Percentiles rank a stretch among this genome's conserved stretches.
phyloP scores from a whole-genome alignment of 148 eudicot species.

The Amaranthus hypochondriacus region DNA sequence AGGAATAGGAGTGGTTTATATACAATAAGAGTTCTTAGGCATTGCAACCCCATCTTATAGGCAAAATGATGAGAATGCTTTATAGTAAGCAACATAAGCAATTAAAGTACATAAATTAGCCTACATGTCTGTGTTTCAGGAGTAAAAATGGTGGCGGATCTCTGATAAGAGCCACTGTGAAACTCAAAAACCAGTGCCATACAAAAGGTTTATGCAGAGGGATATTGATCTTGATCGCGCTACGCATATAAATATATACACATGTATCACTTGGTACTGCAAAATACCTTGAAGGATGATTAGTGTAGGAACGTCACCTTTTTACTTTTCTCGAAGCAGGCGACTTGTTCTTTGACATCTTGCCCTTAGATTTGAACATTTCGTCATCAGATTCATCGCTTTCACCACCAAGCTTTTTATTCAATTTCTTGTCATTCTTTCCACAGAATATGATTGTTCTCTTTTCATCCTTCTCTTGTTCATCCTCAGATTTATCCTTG shows the following conservation, averaged over 20 bases:
- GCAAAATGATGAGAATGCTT: conserved; percentile 11
- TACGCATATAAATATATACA: not conserved
- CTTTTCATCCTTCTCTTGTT: conserved; percentile 43
- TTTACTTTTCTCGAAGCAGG: conserved; percentile 12
- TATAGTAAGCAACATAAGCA: not conserved
- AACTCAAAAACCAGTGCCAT: not conserved
- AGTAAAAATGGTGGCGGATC: not conserved
- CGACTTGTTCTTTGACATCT: conserved; percentile 39
- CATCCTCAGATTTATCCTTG: conserved; percentile 48
- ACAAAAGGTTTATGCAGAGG: not conserved
- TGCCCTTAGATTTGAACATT: conserved; percentile 31
- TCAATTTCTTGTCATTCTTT: conserved; percentile 43
- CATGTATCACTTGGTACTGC: not conserved
- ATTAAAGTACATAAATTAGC: not conserved
- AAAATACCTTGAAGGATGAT: not conserved
- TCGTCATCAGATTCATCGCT: conserved; percentile 76
- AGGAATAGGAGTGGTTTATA: not conserved
- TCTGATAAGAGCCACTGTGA: not conserved
- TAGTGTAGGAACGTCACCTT: conserved; percentile 3
- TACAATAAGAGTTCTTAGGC: not conserved
- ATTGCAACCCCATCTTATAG: conserved; percentile 1
- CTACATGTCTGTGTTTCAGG: not conserved
- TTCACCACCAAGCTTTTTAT: conserved; percentile 43
- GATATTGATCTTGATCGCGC: not conserved
- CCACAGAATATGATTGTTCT: conserved; percentile 54